These are phyloP conservation scores for Moringa oleifera DNA, from an alignment of 345 rosid species.

Conservation along the genomic window DNA sequence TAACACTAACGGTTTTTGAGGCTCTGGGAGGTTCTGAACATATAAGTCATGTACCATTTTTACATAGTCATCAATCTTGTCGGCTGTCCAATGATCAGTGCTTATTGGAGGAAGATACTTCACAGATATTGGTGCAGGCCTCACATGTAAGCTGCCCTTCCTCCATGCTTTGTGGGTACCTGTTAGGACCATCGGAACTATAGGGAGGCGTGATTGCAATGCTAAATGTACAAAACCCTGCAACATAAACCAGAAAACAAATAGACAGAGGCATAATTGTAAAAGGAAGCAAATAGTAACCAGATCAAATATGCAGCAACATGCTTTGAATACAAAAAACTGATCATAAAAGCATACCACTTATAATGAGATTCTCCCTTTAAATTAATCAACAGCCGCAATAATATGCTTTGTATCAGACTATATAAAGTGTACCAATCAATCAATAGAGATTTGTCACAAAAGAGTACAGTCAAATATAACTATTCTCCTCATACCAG, in stretches of 20 bases:
- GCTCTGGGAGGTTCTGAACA: constrained; percentile 24
- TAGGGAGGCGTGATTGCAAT: constrained; percentile 38
- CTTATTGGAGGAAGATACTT: constrained; percentile 45
- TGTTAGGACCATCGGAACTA: constrained; percentile 39
- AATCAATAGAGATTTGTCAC: not conserved
- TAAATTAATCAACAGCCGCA: too few species aligned
- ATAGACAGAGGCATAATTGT: not conserved
- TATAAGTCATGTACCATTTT: constrained; percentile 27
- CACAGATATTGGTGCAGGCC: constrained; percentile 45
- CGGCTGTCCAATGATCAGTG: constrained; percentile 25
- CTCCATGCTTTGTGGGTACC: constrained; percentile 63
- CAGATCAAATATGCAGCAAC: too few species aligned
- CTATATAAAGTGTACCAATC: too few species aligned
- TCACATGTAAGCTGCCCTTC: constrained; percentile 45
- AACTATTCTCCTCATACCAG: too few species aligned
- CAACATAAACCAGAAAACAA: constrained; percentile 8
- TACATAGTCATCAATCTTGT: constrained; percentile 18
- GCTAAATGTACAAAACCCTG: constrained; percentile 63
- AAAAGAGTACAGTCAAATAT: not conserved
- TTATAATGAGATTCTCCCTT: not conserved
- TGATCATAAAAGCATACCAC: not conserved
- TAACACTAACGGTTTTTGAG: constrained; percentile 25
- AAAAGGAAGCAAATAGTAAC: not conserved
- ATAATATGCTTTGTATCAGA: too few species aligned
- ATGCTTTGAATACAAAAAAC: not conserved